Base-by-base conservation (phyloP, 495 filamentous ascomycete species). In the Penicillium desertorum region DNA sequence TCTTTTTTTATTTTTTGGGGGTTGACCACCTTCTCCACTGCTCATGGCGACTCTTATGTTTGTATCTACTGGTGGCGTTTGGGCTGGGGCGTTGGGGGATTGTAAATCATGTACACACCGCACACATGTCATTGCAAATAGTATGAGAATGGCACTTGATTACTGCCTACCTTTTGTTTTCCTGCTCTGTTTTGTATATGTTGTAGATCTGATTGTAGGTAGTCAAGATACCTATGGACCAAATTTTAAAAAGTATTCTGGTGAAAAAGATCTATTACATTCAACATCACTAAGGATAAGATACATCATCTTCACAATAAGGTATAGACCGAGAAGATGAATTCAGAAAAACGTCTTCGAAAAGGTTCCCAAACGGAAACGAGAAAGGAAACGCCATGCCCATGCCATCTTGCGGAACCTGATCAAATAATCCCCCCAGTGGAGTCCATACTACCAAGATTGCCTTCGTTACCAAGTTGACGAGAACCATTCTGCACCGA, bases 361-460 rank as follows among this genome's bases (percentile, higher is more conserved):
- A 58, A 30, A 58, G 14, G 4, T 52, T 58, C 2, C 56, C 48
- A 12, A 58, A 52, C 6, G 56, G 56, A 39, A 58, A 50, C 20
- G 48, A 50, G 29, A 58, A 58, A 25, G 56, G 48, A 52, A 58
- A 58, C 32, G 23, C 36, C 17, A 12, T 44, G n/a, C 48, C 23
- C 41, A 51, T 41, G 4, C 9, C 22, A 3, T 58, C 56, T 41
- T 58, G 56, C 19, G 46, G 19, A 4, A 58, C 9, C 12, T 50
- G 45, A 42, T 50, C 54, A 44, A 58, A 44, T n/a, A 53, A 53
- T 0, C 3, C 37, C 22, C 14, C 22, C 51, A 30, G 51, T 16
- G 20, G 5, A 0, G 16, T 12, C 20, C 19, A 27, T 53, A 32
- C 51, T 11, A 11, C 5, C 37, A 42, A 17, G 14, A 19, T 27